phyloP scores from a whole-genome alignment of 257 asterid species.

The Solanum pimpinellifolium region DNA sequence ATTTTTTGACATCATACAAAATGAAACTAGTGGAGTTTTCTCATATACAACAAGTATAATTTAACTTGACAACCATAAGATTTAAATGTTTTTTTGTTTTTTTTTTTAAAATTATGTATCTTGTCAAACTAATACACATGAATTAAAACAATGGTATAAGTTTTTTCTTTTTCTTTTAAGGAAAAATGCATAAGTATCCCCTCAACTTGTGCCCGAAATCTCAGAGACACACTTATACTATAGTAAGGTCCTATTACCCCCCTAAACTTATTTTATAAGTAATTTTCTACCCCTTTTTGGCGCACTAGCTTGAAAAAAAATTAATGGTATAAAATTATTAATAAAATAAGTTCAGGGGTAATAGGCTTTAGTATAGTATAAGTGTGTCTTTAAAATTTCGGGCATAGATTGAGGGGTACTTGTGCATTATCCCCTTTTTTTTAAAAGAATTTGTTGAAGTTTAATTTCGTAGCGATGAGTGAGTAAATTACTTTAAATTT shows the following conservation, averaged over 20 bases:
- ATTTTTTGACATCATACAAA: not conserved
- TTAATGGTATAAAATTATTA: fast-evolving
- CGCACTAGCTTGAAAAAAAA: too few relatives aligned
- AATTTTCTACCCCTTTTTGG: too few relatives aligned
- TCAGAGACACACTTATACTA: too few relatives aligned
- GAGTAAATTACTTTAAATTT: not conserved
- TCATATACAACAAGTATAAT: not conserved
- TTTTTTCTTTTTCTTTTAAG: not conserved
- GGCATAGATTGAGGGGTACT: fast-evolving
- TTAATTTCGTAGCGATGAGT: not conserved
- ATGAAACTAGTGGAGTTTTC: not conserved
- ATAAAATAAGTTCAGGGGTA: too few relatives aligned
- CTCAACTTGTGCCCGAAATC: too few relatives aligned
- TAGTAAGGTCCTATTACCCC: too few relatives aligned
- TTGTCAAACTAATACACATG: not conserved
- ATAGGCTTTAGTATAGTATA: too few relatives aligned
- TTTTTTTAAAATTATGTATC: not conserved
- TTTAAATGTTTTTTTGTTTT: not conserved
- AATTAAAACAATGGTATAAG: not conserved
- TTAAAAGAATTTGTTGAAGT: not conserved
- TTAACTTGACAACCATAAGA: not conserved
- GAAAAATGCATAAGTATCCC: fast-evolving
- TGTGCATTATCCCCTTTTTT: not conserved
- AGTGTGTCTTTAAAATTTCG: too few relatives aligned
- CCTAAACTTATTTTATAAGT: too few relatives aligned